Conservation (phyloP, 2,329 filamentous ascomycete genomes). For the Aspergillus puulaauensis region DNA sequence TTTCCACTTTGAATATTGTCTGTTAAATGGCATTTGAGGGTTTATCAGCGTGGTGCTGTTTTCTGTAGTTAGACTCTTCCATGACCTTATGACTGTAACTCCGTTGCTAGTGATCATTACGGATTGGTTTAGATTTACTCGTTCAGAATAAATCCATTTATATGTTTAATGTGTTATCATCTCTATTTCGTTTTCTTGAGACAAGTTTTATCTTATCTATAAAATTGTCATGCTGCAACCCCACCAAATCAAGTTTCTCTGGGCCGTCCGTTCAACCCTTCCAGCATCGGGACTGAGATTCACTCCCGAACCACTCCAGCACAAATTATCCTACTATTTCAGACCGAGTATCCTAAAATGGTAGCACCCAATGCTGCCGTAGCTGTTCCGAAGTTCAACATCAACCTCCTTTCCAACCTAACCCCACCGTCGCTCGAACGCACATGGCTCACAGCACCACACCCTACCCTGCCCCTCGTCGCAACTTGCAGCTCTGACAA, state of each 20-base stretch:
- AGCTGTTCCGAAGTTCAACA: not conserved
- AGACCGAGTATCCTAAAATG: not conserved
- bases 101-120: not conserved
- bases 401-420: slow-evolving; percentile 39
- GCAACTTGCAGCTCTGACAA: slow-evolving; percentile 87
- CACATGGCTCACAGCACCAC: slow-evolving; percentile 81
- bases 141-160: not conserved
- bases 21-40: slow-evolving; percentile 4
- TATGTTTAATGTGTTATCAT: not conserved
- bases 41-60: not conserved
- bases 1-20: not conserved
- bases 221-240: not conserved
- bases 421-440: slow-evolving; percentile 57
- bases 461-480: slow-evolving; percentile 82
- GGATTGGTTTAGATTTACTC: not conserved
- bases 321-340: not conserved
- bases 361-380: not conserved
- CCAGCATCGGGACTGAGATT: not conserved
- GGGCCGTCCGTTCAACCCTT: not conserved
- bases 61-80: not conserved
- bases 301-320: not conserved
- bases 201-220: not conserved
- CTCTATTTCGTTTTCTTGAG: not conserved
- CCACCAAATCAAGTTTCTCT: not conserved
- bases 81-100: not conserved